These are phyloP conservation scores for Ustilago xerochloae DNA, from an alignment of 1,284 basidiomycete genomes.

Conservation along the genomic window DNA sequence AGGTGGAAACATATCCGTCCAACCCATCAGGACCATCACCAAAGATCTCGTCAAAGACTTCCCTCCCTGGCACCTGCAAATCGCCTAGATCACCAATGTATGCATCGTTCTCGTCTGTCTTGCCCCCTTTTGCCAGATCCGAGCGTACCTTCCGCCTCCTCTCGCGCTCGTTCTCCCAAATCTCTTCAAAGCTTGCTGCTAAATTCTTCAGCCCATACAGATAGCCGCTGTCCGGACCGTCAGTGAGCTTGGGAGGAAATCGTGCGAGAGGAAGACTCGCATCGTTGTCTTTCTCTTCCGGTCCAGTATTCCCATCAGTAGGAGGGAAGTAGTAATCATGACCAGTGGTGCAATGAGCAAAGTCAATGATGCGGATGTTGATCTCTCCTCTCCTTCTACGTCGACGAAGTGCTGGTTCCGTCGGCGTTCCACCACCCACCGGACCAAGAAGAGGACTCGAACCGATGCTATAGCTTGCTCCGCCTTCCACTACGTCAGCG, in stretches of 20 bases:
- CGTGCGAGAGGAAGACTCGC: slow-evolving; percentile 55
- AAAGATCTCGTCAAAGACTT: slow-evolving; percentile 67
- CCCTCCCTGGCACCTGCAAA: slow-evolving; percentile 56
- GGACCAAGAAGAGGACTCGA: slow-evolving; percentile 44
- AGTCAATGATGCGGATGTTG: slow-evolving; percentile 95
- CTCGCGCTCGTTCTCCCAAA: slow-evolving; percentile 59
- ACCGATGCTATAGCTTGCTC: slow-evolving; percentile 43
- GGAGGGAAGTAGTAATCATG: slow-evolving; percentile 80
- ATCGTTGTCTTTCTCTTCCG: neutral
- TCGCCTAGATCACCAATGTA: slow-evolving; percentile 54
- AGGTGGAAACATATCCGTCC: slow-evolving; percentile 57
- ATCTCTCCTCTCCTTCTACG: slow-evolving; percentile 80
- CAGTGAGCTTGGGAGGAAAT: slow-evolving; percentile 90
- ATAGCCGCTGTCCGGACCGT: slow-evolving; percentile 92
- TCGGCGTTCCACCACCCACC: slow-evolving; percentile 3
- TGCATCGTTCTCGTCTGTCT: slow-evolving; percentile 30
- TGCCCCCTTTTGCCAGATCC: neutral
- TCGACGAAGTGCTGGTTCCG: slow-evolving; percentile 20
- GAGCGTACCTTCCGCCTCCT: slow-evolving; percentile 27
- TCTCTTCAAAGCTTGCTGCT: slow-evolving; percentile 74
- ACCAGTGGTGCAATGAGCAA: slow-evolving; percentile 97
- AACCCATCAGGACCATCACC: slow-evolving; percentile 48
- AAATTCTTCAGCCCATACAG: slow-evolving; percentile 88
- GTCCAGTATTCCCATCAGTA: neutral
- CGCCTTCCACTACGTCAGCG: slow-evolving; percentile 35